These are phyloP conservation scores for Curvularia hawaiiensis DNA, from an alignment of 2,329 filamentous ascomycete species.

Conservation along the genomic window DNA sequence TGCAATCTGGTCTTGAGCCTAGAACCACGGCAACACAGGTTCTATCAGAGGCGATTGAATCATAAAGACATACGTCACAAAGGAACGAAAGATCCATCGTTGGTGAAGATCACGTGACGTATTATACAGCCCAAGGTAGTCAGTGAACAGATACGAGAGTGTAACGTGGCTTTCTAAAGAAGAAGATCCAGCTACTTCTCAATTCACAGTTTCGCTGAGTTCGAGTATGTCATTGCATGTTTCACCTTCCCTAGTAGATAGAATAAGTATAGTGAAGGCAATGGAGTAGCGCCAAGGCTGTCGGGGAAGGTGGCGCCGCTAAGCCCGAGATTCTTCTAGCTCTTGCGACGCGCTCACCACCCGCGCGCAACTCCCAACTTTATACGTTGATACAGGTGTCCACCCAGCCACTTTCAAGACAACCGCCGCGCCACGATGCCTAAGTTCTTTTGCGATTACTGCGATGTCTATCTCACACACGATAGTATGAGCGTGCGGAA, in stretches of 20 bases:
- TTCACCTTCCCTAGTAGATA: background rate
- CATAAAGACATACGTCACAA: too few species aligned
- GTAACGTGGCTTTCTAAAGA: too few species aligned
- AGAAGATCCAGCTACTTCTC: too few species aligned
- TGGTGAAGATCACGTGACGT: too few species aligned
- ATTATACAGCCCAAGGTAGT: too few species aligned
- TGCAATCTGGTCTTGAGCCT: too few species aligned
- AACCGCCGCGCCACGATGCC: constrained; percentile 21
- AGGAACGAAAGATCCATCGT: too few species aligned
- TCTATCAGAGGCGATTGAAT: too few species aligned
- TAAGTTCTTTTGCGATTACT: constrained; percentile 75
- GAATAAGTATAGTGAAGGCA: background rate
- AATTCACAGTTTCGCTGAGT: too few species aligned
- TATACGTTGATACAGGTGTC: background rate
- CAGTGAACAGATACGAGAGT: too few species aligned
- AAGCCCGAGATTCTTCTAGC: constrained; percentile 26
- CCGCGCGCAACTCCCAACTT: constrained; percentile 6
- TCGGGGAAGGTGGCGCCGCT: constrained; percentile 25
- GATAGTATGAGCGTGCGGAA: constrained; percentile 99
- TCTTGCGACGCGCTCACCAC: constrained; percentile 25
- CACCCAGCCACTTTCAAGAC: background rate
- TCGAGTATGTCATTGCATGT: background rate
- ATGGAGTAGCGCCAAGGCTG: constrained; percentile 17
- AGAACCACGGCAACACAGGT: too few species aligned
- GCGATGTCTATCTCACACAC: constrained; percentile 99